Conservation (phyloP, 805 yeast species). For the Teunomyces barrocoloradensis region DNA sequence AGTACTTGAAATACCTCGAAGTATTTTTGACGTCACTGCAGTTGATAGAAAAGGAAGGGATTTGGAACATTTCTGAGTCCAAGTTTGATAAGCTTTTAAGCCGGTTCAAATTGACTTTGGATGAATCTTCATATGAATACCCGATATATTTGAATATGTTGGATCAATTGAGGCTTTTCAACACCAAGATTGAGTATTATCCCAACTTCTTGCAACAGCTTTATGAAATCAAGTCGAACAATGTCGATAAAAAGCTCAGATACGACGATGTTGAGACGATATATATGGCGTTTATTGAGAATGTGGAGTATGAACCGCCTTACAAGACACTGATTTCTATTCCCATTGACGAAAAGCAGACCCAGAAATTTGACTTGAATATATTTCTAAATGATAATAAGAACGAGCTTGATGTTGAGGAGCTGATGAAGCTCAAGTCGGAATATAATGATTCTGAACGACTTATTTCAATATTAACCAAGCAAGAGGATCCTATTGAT, state of each 20-base stretch:
- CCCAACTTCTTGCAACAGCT: conserved; percentile 19
- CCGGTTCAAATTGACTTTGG: conserved; percentile 5
- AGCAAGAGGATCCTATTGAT: conserved; percentile 8
- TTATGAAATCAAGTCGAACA: conserved; percentile 12
- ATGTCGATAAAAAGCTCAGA: conserved; percentile 7
- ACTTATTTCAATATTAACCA: conserved; percentile 14
- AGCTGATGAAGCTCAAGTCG: background rate
- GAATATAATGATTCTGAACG: conserved; percentile 17
- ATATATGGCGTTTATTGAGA: conserved; percentile 19
- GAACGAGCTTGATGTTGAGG: conserved; percentile 1
- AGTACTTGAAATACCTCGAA: conserved; percentile 7
- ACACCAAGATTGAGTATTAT: conserved; percentile 17
- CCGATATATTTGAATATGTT: conserved; percentile 11
- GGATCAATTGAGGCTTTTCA: conserved; percentile 13
- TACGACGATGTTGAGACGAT: conserved; percentile 15
- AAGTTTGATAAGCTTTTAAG: conserved; percentile 12
- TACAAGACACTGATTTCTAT: conserved; percentile 3
- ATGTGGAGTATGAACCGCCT: conserved; percentile 13
- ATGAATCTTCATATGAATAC: conserved; percentile 8
- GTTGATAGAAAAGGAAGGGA: conserved; percentile 6
- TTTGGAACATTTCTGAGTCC: conserved; percentile 12
- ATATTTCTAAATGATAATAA: conserved; percentile 13
- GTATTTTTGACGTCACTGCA: conserved; percentile 6
- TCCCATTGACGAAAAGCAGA: conserved; percentile 8
- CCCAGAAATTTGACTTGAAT: conserved; percentile 18